These are phyloP conservation scores for Tricholoma flavovirens DNA, from an alignment of 768 basidiomycete genomes.

Conservation along the genomic window DNA sequence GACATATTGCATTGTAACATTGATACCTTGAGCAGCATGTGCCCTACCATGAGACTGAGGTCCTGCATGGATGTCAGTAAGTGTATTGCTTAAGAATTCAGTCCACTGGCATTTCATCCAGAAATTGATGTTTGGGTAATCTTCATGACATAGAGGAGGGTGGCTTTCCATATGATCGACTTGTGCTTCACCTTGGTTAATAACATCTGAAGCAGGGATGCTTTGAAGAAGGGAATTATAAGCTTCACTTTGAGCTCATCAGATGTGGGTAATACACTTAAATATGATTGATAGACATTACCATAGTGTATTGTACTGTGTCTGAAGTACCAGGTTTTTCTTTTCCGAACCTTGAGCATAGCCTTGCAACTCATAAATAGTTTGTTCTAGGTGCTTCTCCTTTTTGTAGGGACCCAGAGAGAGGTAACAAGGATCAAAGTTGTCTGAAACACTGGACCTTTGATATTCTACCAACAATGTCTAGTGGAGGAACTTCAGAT, in stretches of 20 bases:
- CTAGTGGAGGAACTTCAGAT: no score
- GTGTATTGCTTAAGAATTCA: not conserved
- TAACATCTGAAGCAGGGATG: not conserved
- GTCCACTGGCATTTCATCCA: no score
- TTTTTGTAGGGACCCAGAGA: not conserved
- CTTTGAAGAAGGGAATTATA: no score
- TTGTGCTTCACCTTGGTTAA: not conserved
- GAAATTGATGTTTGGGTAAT: no score
- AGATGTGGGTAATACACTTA: no score
- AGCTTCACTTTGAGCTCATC: no score
- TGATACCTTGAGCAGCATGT: constrained; percentile 3
- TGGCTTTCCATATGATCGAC: not conserved
- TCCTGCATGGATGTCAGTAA: not conserved
- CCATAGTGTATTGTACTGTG: no score
- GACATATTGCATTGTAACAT: constrained; percentile 7
- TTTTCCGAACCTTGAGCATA: no score
- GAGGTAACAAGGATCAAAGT: not conserved
- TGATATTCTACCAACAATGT: not conserved
- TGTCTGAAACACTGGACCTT: no score
- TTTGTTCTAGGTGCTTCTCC: not conserved
- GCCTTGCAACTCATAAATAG: no score
- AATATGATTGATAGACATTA: no score
- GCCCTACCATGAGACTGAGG: not conserved
- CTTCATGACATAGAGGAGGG: constrained; percentile 3
- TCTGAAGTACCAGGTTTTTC: no score